Evolutionary conservation across 169 alveolate genomes (phyloP), one percentile per base, ranked within the genome.

Genomic region (Plasmodium billcollinsi): DNA sequence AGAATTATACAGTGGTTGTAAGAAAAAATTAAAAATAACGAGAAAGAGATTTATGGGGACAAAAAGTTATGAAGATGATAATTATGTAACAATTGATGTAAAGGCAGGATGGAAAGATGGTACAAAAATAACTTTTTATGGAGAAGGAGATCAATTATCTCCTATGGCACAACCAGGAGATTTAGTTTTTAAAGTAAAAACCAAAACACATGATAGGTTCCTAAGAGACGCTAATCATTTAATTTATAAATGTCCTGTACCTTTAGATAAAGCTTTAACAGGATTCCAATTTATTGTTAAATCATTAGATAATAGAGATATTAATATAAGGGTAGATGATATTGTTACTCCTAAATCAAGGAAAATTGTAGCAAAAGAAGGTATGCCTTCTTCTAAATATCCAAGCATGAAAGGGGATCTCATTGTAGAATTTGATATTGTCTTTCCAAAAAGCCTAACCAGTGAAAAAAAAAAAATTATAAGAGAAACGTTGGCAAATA

Each of bases 21-120:
- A 92, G 47, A 95, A 95, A 80, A 95, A 95, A 66, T 94, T 95
- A 92, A 95, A 95, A 58, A 92, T 95, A 24, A 95, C 97, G 33
- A 89, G 97, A n/a, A 95, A 95, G 59, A 86, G 97, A 24, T 95
- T 95, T 75, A 56, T 91, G 74, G 94, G 93, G 18, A 85, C 91
- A 24, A 83, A 88, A 24, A 95, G 92, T 15, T 94, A 95, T 83
- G 95, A 93, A 74, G 97, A 95, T 56, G 97, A 95, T 73, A 95
- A 95, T 70, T 93, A 83, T 15, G 97, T 95, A 18, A 95, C 94
- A 71, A 94, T 95, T 9, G 97, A 95, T 85, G 93, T 95, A 47
- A 95, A 95, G 71, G 97, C 97, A 94, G 96, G 97, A 7, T 95
- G 97, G 97, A 95, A 95, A 78, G 97, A 95, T 88, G 97, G 97